A percentile compares a stretch with the other conserved stretches of the same genome.
These are phyloP conservation scores for Drechslerella dactyloides DNA, from an alignment of 2,329 filamentous ascomycete species.

Conservation along the genomic window DNA sequence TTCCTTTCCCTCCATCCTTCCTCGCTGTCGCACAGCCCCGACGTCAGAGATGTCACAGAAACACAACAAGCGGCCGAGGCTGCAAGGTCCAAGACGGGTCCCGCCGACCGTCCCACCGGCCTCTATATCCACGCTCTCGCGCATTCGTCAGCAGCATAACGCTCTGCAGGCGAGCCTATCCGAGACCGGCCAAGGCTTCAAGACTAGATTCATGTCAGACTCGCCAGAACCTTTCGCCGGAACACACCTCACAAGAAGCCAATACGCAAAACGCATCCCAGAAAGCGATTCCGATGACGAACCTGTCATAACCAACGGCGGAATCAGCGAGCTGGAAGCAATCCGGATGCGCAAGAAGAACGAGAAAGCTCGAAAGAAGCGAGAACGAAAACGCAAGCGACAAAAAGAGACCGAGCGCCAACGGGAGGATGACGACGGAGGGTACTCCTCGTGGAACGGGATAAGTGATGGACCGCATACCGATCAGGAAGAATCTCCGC, in stretches of 20 bases:
- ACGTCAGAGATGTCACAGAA: slow-evolving; percentile 19
- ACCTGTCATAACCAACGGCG: slow-evolving; percentile 21
- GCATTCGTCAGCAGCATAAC: slow-evolving; percentile 25
- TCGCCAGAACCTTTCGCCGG: slow-evolving; percentile 17
- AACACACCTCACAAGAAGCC: not conserved
- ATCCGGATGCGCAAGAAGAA: slow-evolving; percentile 42
- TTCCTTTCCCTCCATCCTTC: too few species aligned
- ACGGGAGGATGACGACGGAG: slow-evolving; percentile 27
- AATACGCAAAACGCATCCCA: not conserved
- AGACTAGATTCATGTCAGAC: slow-evolving; percentile 28
- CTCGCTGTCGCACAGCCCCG: too few species aligned
- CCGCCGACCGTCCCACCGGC: slow-evolving; percentile 2
- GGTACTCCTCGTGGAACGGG: slow-evolving; percentile 43
- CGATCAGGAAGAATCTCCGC: not conserved
- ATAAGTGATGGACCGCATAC: slow-evolving; percentile 22
- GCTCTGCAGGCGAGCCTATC: slow-evolving; percentile 34
- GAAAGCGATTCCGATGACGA: not conserved
- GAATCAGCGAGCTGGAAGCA: slow-evolving; percentile 34
- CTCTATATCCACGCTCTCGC: slow-evolving; percentile 25
- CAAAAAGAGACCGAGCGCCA: slow-evolving; percentile 12
- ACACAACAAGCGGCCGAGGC: slow-evolving; percentile 32
- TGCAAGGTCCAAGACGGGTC: slow-evolving; percentile 5
- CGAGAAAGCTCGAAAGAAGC: slow-evolving; percentile 38
- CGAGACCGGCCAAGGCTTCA: slow-evolving; percentile 28
- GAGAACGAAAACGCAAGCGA: slow-evolving; percentile 28